Base-by-base conservation (phyloP, 805 yeast genomes). In the Myxozyma lipomycoides region DNA sequence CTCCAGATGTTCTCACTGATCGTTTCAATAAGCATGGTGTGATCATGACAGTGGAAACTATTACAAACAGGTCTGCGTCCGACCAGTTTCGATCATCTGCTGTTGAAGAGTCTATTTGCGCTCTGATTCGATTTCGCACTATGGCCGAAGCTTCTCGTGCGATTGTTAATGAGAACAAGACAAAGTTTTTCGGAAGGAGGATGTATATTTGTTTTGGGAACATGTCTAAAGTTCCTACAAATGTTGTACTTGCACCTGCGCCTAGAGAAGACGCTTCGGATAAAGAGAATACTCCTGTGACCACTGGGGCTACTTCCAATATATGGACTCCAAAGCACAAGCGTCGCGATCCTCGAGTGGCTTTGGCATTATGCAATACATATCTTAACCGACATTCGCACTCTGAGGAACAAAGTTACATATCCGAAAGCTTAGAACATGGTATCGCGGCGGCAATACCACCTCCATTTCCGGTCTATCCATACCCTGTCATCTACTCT, bases 11-110 rank as follows among this genome's bases (percentile, higher is more conserved):
- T 42, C 68, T 86, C 39, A 56, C 62, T 34, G 76, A 76, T 49
- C 75, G 88, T 55, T 86, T 86, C 65, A 67, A 73, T n/a, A 71
- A 68, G 25, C 86, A 86, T 67, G 95, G 95, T 2, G 69, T 70
- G 34, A 78, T 86, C 40, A 67, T 67, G 5, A 81, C 77, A 22
- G 41, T 46, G n/a, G 49, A 49, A 22, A 18, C 51, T 12, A 12
- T 44, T 7, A 21, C 17, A n/a, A 23, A 28, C 19, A 15, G 34
- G 12, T 34, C 41, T 23, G 41, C 23, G 30, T 17, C 38, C 21
- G 28, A 40, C 3, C 10, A 7, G 32, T 28, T 22, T 6, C 23
- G 18, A 21, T 24, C n/a, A 25, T 6, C 10, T 23, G 19, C 21
- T 2, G 9, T 18, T 15, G 47, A 30, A 10, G 54, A 52, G 23